Evolutionary conservation across 164 flowering plant genomes (phyloP), one percentile per base, ranked within the genome.

Genomic region (Stephania yunnanensis): DNA sequence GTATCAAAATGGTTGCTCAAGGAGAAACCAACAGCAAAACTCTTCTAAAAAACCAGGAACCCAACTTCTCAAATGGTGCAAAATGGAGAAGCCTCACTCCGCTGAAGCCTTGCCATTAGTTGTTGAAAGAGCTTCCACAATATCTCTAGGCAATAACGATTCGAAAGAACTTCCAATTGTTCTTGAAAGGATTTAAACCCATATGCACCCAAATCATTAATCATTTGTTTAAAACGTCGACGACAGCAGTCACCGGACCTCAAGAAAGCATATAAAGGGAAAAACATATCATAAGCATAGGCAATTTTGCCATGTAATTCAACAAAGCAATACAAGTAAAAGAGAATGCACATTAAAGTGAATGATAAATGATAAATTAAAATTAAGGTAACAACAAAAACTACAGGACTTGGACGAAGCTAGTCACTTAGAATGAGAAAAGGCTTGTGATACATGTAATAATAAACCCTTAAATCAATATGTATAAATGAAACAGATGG

Each of bases 161-260:
- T 20, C 11, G 84, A 68, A 45, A 89, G 87, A 29, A 84, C 75
- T 73, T 89, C 89, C 22, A 89, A 87, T 75, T 89, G 90, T 46
- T 87, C 95, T 48, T 85, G 45, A 82, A 89, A 92, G 13, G 93
- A 66, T 81, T 82, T 84, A 30, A 29, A 61, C 42, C 76, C 78
- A 70, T 84, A 71, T 2, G 75, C 77, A 58, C 95, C 92, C 9
- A 92, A 76, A 78, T 89, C 86, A 42, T 58, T 80, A 44, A 85
- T 77, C 96, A 91, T 89, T 80, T 89, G 87, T 10, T 76, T 73
- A 92, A 93, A 89, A 5, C 91, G 86, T 73, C 83, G 87, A 45
- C 76, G 76, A 71, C 88, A 87, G 52, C 77, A 3, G 50, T 86
- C 87, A 55, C 92, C 92, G 31, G 84, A 11, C 82, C 84, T 82